Evolutionary conservation across 2,329 filamentous ascomycete species (phyloP).

Genomic region (Pyricularia sp.): DNA sequence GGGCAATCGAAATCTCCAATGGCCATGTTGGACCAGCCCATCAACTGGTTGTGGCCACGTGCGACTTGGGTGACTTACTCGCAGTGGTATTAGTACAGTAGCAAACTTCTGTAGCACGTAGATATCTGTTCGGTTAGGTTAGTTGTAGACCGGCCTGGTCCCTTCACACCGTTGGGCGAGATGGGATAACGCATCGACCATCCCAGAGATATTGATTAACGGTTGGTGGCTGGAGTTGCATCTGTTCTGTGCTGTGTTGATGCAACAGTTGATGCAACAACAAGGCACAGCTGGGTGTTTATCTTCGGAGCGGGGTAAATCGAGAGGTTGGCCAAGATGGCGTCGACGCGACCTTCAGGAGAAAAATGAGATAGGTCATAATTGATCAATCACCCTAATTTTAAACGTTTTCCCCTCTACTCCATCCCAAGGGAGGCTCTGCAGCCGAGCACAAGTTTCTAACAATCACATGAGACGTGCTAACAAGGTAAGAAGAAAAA

Average conservation of each 20-base stretch:
- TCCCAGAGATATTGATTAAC: background rate
- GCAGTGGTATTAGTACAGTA: background rate
- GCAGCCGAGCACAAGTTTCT: background rate
- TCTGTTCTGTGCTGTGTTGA: background rate
- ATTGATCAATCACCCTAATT: background rate
- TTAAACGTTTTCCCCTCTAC: background rate
- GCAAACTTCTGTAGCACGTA: background rate
- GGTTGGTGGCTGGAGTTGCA: background rate
- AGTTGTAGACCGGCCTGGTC: background rate
- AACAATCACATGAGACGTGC: background rate
- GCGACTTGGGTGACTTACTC: background rate
- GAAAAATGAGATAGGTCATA: background rate
- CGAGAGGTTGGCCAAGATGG: background rate
- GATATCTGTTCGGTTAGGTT: background rate
- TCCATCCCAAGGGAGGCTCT: background rate
- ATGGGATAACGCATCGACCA: background rate
- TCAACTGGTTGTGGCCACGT: background rate
- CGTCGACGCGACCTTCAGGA: background rate
- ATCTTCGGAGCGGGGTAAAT: background rate
- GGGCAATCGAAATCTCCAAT: background rate
- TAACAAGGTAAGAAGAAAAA: background rate
- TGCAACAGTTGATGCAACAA: background rate
- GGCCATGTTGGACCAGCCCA: background rate
- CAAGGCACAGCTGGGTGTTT: background rate
- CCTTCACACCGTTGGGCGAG: background rate